Evolutionary conservation across 1,284 basidiomycete species (phyloP).

Genomic region (Inonotus hispidus): DNA sequence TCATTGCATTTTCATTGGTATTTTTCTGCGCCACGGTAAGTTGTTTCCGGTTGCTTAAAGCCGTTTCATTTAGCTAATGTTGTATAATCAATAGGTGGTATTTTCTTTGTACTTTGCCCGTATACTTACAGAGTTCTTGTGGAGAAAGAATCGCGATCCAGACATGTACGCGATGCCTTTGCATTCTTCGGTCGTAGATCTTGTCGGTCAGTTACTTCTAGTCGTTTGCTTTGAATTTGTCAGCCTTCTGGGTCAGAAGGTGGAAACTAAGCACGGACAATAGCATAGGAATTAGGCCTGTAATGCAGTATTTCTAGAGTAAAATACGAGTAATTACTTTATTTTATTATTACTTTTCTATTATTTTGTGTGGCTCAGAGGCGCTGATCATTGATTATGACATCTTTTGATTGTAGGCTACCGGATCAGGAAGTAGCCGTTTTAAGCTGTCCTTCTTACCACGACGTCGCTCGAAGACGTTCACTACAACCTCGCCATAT

Average conservation of each 20-base stretch:
- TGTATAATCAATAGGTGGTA: constrained; percentile 45
- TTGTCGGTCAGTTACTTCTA: constrained; percentile 84
- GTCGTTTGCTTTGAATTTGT: constrained; percentile 70
- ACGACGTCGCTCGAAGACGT: constrained; percentile 16
- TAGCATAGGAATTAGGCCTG: background rate
- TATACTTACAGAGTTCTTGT: constrained; percentile 72
- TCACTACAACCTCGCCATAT: background rate
- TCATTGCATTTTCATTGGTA: constrained; percentile 56
- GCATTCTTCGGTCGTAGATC: constrained; percentile 86
- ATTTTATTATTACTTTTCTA: too few relatives aligned
- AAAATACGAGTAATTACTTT: too few relatives aligned
- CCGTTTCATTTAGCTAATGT: constrained; percentile 2
- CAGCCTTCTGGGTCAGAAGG: constrained; percentile 33
- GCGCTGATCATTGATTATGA: background rate
- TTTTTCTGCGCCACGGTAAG: constrained; percentile 76
- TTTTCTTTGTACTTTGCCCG: constrained; percentile 69
- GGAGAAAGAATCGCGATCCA: constrained; percentile 81
- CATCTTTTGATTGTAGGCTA: background rate
- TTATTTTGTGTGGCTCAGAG: background rate
- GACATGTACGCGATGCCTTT: constrained; percentile 93
- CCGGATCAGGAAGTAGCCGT: constrained; percentile 8
- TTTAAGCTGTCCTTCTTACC: constrained; percentile 15
- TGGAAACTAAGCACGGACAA: constrained; percentile 17
- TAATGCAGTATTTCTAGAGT: background rate
- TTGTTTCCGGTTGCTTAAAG: constrained; percentile 15